Evolutionary conservation across 1,284 basidiomycete species (phyloP), one percentile per base, ranked within the genome.

Genomic region (Coriolopsis trogii): DNA sequence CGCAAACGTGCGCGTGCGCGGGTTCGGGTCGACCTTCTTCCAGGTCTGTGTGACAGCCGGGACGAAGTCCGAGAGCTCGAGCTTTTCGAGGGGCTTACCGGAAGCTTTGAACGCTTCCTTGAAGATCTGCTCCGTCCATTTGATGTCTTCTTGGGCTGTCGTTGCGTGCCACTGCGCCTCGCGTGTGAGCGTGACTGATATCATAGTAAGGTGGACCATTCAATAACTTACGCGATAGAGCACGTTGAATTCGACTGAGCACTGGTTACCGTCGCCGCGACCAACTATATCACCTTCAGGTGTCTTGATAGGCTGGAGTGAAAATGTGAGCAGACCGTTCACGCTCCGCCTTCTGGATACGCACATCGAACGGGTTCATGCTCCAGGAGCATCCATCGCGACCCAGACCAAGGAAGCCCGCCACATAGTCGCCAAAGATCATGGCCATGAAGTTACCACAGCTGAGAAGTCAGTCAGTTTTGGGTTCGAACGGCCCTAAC

Each of bases 221-320:
- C 13, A 34, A 4, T n/a, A 6, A 59, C 65, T 49, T 60, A 66
- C 65, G 39, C 82, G 73, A 65, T 89, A 90, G 13, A 89, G 70
- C 6, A 87, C 70, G 62, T 88, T 89, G 70, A 89, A 89, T 66
- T 92, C 90, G 43, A 90, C 68, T 0, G 86, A 85, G 54, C 81
- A 79, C 40, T 80, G 81, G 62, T 91, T 92, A 33, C 90, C 89
- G 62, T 82, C 73, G 21, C 89, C 89, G 15, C 81, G 78, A 25
- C 78, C 76, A n/a, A 80, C 67, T 53, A 80, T 67, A 8, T 73
- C 70, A 56, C 83, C 80, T 54, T 73, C 57, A 0, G 61, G 2
- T 13, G 73, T 72, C 46, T 81, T 77, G 53, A 78, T 77, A 24
- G 70, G 63, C 81, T 84, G 47, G 18, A 20, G 12, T 23, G 3